phyloP scores from a whole-genome alignment of 169 alveolate genomes.

The Condylostoma magnum region DNA sequence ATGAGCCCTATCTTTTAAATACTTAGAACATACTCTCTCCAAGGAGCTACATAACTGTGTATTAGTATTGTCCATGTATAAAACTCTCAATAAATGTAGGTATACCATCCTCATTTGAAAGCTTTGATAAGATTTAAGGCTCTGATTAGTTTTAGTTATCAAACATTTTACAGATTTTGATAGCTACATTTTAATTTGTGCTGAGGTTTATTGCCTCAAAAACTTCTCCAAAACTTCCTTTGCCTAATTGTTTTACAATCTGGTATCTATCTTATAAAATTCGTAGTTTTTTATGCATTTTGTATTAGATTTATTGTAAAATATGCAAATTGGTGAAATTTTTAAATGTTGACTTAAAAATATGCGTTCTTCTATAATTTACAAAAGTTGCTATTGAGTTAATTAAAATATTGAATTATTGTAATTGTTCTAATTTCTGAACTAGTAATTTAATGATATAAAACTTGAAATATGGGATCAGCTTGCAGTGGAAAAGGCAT shows the following conservation, averaged over 20 bases:
- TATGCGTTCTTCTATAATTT: too few species aligned
- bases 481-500: too few species aligned
- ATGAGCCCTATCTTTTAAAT: not conserved
- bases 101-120: not conserved
- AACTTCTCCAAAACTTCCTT: conserved; percentile 99
- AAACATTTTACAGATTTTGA: conserved; percentile 76
- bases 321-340: too few species aligned
- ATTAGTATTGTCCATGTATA: not conserved
- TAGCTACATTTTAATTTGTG: conserved; percentile 96
- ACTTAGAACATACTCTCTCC: conserved; percentile 5
- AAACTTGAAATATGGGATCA: too few species aligned
- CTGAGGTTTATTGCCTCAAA: conserved; percentile 92
- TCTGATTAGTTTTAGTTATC: not conserved
- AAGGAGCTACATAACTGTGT: conserved; percentile 5
- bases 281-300: too few species aligned
- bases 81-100: not conserved
- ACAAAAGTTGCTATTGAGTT: too few species aligned
- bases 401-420: too few species aligned
- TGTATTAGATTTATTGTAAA: too few species aligned
- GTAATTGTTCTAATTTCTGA: too few species aligned
- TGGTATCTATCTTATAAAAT: not conserved
- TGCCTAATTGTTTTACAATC: conserved; percentile 74
- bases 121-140: not conserved
- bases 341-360: too few species aligned
- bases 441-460: too few species aligned